phyloP scores from a whole-genome alignment of 495 filamentous ascomycete genomes.

The Astrothelium macrocarpum region DNA sequence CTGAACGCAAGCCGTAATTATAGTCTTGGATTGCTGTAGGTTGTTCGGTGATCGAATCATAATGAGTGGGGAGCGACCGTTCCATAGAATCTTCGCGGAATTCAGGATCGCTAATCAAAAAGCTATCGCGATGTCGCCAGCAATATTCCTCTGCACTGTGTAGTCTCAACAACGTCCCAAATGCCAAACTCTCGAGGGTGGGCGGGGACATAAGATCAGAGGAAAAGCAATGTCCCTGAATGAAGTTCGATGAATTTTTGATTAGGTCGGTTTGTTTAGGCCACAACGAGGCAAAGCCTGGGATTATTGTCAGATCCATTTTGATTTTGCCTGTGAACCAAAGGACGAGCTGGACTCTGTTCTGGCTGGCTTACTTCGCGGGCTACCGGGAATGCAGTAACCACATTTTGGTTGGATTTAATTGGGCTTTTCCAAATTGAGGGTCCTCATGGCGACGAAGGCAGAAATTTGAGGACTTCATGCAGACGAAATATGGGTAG shows the following conservation, averaged over 20 bases:
- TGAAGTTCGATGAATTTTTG: not conserved
- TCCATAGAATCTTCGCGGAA: not conserved
- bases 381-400: not conserved
- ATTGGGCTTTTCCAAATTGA: not conserved
- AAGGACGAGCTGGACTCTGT: not conserved
- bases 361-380: not conserved
- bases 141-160: not conserved
- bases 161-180: not conserved
- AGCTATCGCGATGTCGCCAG: not conserved
- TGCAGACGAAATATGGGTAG: not conserved
- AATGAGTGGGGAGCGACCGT: not conserved
- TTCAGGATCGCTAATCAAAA: not conserved
- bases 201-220: not conserved
- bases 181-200: not conserved
- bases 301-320: not conserved
- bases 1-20: not conserved
- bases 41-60: not conserved
- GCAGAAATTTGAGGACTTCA: not conserved
- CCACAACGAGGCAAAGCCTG: conserved; percentile 4
- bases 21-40: not conserved
- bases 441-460: not conserved
- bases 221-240: not conserved
- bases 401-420: not conserved
- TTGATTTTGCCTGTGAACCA: not conserved
- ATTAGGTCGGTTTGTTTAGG: not conserved